These are phyloP conservation scores for Sarcomyxa edulis DNA, from an alignment of 768 basidiomycete species.

Conservation along the genomic window DNA sequence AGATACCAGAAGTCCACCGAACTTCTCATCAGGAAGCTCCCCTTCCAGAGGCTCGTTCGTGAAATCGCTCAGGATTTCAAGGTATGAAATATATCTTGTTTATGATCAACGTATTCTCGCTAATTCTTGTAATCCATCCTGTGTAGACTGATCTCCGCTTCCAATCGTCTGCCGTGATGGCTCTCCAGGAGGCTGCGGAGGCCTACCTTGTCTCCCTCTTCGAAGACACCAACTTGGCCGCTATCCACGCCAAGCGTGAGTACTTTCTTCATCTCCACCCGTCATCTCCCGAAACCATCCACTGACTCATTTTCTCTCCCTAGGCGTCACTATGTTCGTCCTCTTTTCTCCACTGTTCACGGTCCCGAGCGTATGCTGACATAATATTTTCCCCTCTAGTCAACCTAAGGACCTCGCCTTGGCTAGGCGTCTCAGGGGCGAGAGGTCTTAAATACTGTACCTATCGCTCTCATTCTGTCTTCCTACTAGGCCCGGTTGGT, in stretches of 20 bases:
- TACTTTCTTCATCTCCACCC: not conserved
- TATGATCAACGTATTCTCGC: slow-evolving; percentile 3
- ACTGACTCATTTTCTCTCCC: slow-evolving; percentile 8
- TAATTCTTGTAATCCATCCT: too few species aligned
- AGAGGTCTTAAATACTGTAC: slow-evolving; percentile 62
- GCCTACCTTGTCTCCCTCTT: slow-evolving; percentile 84
- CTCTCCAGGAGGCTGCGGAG: slow-evolving; percentile 90
- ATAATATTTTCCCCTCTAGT: slow-evolving; percentile 26
- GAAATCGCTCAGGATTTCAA: slow-evolving; percentile 98
- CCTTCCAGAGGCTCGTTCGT: slow-evolving; percentile 97
- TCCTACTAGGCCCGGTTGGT: not conserved
- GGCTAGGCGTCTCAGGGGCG: slow-evolving; percentile 81
- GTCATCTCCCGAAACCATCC: too few species aligned
- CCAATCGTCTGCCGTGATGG: slow-evolving; percentile 94
- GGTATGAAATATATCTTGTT: slow-evolving; percentile 34
- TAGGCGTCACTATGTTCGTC: slow-evolving; percentile 55
- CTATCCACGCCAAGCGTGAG: slow-evolving; percentile 81
- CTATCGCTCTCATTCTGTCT: not conserved
- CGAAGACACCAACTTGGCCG: slow-evolving; percentile 88
- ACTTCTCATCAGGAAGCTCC: slow-evolving; percentile 98
- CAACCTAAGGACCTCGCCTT: slow-evolving; percentile 90
- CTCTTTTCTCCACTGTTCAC: not conserved
- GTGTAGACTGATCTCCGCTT: slow-evolving; percentile 82
- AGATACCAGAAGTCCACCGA: slow-evolving; percentile 99
- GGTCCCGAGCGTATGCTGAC: slow-evolving; percentile 12